Percentiles rank a stretch among this genome's conserved stretches.
phyloP scores from a whole-genome alignment of 1,284 basidiomycete species.

The Rhodotorula sp. region DNA sequence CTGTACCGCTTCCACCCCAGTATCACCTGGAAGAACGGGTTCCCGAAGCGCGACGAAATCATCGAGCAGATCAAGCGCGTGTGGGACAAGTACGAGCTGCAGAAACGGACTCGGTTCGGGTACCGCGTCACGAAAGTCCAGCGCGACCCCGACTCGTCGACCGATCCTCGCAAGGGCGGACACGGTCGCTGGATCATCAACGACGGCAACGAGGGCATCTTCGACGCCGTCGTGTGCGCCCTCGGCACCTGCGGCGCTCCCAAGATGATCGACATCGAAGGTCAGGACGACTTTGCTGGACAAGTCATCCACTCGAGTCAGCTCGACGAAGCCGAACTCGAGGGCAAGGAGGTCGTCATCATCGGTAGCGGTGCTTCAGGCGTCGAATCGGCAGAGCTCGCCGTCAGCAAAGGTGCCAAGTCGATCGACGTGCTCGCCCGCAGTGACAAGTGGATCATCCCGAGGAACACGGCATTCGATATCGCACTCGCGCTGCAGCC shows the following conservation, averaged over 20 bases:
- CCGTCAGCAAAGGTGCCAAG: constrained; percentile 54
- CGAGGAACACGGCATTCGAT: constrained; percentile 59
- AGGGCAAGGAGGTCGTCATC: constrained; percentile 57
- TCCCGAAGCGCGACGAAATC: constrained; percentile 61
- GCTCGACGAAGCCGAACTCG: constrained; percentile 53
- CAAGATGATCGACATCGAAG: constrained; percentile 56
- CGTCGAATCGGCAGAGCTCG: constrained; percentile 63
- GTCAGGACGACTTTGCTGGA: constrained; percentile 55
- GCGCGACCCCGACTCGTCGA: constrained; percentile 44
- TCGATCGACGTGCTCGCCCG: constrained; percentile 56
- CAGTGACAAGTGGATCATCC: constrained; percentile 54
- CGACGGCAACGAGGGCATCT: constrained; percentile 52
- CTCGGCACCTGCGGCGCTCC: constrained; percentile 62
- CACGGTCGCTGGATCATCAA: constrained; percentile 58
- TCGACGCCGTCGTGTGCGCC: constrained; percentile 52
- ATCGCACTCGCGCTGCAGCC: constrained; percentile 60
- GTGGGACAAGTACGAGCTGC: constrained; percentile 60
- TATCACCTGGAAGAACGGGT: constrained; percentile 55
- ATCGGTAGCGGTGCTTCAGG: constrained; percentile 63
- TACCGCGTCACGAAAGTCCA: constrained; percentile 40
- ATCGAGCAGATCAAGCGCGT: constrained; percentile 58
- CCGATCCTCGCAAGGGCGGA: constrained; percentile 48
- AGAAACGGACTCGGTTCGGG: constrained; percentile 57
- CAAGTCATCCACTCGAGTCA: constrained; percentile 60
- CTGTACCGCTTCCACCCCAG: constrained; percentile 60